phyloP scores from a whole-genome alignment of 208 protist genomes.

The Polymyxa betae region DNA sequence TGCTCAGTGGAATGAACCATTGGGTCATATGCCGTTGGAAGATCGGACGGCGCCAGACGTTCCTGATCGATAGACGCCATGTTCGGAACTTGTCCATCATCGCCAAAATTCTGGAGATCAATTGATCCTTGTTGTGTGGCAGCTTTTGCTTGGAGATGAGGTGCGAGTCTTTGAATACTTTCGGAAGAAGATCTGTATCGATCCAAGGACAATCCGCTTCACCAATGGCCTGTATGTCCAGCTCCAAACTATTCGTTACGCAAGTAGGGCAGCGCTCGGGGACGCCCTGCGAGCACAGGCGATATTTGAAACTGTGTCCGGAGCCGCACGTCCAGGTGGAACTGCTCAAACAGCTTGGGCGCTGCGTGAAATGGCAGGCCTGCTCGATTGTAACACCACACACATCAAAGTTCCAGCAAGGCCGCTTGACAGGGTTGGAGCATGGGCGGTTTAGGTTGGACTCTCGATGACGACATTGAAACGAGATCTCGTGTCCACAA shows the following conservation, averaged over 20 bases:
- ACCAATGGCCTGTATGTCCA: not conserved
- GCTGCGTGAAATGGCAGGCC: not conserved
- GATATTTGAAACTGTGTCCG: slow-evolving; percentile 2
- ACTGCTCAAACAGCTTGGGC: not conserved
- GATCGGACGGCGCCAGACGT: not conserved
- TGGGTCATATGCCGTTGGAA: not conserved
- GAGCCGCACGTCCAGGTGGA: not conserved
- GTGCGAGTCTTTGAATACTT: not conserved
- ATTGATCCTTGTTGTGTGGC: not conserved
- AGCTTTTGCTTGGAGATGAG: not conserved
- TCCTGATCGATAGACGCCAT: not conserved
- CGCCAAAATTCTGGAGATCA: not conserved
- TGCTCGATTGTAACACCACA: not conserved
- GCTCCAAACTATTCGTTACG: not conserved
- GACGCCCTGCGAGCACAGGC: not conserved
- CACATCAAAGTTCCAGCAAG: not conserved
- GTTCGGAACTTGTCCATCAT: not conserved
- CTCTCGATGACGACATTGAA: not conserved
- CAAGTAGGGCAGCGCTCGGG: not conserved
- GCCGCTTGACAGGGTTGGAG: not conserved
- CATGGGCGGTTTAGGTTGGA: not conserved
- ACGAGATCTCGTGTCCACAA: not conserved
- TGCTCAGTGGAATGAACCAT: not conserved
- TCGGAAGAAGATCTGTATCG: not conserved
- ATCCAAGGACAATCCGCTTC: not conserved